Evolutionary conservation across 1,139 yeast species (phyloP).

Genomic region (Scheffersomyces stambukii): DNA sequence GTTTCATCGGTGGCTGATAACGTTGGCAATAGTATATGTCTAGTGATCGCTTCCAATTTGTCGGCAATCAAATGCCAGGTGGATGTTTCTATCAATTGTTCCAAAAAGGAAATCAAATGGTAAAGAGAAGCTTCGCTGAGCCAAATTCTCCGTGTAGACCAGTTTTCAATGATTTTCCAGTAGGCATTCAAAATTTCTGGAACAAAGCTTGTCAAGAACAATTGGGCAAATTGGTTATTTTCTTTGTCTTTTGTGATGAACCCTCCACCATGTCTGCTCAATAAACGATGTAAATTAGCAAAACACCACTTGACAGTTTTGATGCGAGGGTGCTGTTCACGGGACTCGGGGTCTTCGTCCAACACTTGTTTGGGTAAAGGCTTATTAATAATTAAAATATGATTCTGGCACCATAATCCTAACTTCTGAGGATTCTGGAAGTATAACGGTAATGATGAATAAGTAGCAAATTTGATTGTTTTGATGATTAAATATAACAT

Average conservation of each 20-base stretch:
- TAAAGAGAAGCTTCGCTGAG: constrained; percentile 56
- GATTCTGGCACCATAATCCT: constrained; percentile 63
- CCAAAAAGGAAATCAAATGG: constrained; percentile 62
- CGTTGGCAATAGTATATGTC: constrained; percentile 61
- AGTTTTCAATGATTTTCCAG: constrained; percentile 55
- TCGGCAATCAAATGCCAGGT: constrained; percentile 53
- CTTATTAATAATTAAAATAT: constrained; percentile 46
- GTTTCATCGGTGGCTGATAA: constrained; percentile 53
- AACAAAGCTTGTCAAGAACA: constrained; percentile 49
- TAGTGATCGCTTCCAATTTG: constrained; percentile 54
- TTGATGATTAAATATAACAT: constrained; percentile 59
- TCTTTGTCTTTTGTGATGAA: constrained; percentile 33
- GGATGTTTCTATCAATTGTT: constrained; percentile 53
- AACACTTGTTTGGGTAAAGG: constrained; percentile 36
- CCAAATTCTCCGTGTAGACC: constrained; percentile 59
- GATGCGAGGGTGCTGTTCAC: constrained; percentile 43
- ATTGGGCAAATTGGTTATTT: constrained; percentile 37
- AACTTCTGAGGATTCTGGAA: constrained; percentile 48
- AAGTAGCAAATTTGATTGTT: constrained; percentile 60
- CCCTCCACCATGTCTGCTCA: constrained; percentile 53
- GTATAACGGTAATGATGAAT: constrained; percentile 54
- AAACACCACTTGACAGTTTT: constrained; percentile 72
- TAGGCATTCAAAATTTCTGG: constrained; percentile 59
- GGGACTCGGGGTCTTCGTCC: constrained; percentile 33
- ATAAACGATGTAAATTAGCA: constrained; percentile 60